These are phyloP conservation scores for Acer campestre DNA, from an alignment of 345 rosid genomes.

Conservation along the genomic window DNA sequence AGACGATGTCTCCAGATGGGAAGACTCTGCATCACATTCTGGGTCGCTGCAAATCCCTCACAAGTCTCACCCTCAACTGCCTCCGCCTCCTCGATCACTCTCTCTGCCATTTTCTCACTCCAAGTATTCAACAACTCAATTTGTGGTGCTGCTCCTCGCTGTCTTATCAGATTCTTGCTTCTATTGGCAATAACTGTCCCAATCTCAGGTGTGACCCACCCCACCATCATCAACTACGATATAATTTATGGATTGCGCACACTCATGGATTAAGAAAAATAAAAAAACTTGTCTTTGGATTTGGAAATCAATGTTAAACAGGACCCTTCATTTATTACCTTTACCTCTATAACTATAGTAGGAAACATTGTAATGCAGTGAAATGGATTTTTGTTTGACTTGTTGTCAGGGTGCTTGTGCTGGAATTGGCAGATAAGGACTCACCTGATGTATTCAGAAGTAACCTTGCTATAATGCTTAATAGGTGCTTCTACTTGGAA, in stretches of 20 bases:
- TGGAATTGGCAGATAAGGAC: conserved; percentile 47
- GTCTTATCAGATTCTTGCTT: conserved; percentile 37
- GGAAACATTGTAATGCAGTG: not conserved
- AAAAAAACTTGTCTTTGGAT: no score
- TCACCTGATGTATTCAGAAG: conserved; percentile 25
- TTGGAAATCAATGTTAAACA: no score
- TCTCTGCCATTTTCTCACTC: conserved; percentile 33
- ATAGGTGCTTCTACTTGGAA: conserved; percentile 51
- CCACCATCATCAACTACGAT: not conserved
- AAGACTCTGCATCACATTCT: conserved; percentile 38
- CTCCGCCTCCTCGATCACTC: conserved; percentile 42
- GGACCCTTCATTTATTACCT: no score
- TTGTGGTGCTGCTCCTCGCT: conserved; percentile 47
- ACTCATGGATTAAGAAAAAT: no score
- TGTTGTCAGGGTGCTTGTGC: conserved; percentile 42
- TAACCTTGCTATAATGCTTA: conserved; percentile 42
- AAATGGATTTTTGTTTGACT: not conserved
- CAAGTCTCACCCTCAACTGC: conserved; percentile 48
- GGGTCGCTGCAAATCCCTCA: conserved; percentile 34
- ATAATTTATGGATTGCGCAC: not conserved
- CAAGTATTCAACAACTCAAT: conserved; percentile 45
- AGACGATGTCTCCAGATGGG: conserved; percentile 45
- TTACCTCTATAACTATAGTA: no score
- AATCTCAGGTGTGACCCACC: conserved; percentile 46
- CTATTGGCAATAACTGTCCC: conserved; percentile 46